These are phyloP conservation scores for Fusarium anguioides DNA, from an alignment of 2,329 filamentous ascomycete species.

Conservation along the genomic window DNA sequence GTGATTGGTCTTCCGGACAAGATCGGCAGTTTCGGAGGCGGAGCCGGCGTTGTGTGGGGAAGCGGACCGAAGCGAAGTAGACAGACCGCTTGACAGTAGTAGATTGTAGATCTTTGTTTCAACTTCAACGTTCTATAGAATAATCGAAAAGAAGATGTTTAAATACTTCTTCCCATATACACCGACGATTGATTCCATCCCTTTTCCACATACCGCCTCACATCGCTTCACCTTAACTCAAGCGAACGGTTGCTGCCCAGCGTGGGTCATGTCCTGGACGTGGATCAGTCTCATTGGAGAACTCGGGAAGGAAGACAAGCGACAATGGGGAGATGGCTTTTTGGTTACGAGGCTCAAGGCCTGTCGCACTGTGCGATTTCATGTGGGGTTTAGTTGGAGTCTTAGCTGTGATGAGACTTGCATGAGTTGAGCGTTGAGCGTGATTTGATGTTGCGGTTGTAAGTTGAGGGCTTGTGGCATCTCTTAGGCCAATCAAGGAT, in stretches of 20 bases:
- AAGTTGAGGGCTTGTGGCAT: slow-evolving; percentile 15
- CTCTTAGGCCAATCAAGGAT: slow-evolving; percentile 11
- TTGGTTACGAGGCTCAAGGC: slow-evolving; percentile 18
- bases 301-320: slow-evolving; percentile 6
- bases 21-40: slow-evolving; percentile 22
- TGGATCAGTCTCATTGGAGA: slow-evolving; percentile 47
- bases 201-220: slow-evolving; percentile 29
- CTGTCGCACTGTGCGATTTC: slow-evolving; percentile 15
- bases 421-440: slow-evolving; percentile 11
- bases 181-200: slow-evolving; percentile 3
- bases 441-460: slow-evolving; percentile 15
- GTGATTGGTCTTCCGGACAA: slow-evolving; percentile 4
- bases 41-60: slow-evolving; percentile 34
- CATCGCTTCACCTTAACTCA: slow-evolving; percentile 11
- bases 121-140: not conserved
- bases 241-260: slow-evolving; percentile 47
- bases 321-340: slow-evolving; percentile 33
- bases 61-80: not conserved
- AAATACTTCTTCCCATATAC: not conserved
- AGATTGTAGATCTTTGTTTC: slow-evolving; percentile 1
- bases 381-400: not conserved
- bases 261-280: slow-evolving; percentile 40
- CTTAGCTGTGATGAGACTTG: slow-evolving; percentile 26
- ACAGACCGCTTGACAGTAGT: not conserved
- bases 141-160: slow-evolving; percentile 1